Percentiles rank a stretch among this genome's conserved stretches.
phyloP scores from a whole-genome alignment of 2,329 filamentous ascomycete genomes.

The Pseudocercospora vitis region DNA sequence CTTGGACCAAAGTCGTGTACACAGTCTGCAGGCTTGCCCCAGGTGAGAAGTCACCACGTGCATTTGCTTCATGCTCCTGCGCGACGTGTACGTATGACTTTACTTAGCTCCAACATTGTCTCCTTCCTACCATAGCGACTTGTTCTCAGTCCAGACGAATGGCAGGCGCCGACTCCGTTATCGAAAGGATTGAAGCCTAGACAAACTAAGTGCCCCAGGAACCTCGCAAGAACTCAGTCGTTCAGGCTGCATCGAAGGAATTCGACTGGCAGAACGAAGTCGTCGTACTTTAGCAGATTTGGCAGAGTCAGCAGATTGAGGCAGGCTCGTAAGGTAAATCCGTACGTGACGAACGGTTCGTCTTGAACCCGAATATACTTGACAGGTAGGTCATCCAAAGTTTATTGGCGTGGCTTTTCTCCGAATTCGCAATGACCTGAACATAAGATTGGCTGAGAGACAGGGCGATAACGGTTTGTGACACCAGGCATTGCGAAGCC shows the following conservation, averaged over 20 bases:
- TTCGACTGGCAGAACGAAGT: neutral
- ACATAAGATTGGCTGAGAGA: slow-evolving; percentile 8
- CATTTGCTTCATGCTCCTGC: neutral
- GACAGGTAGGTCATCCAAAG: slow-evolving; percentile 16
- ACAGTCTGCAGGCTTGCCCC: neutral
- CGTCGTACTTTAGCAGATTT: no score
- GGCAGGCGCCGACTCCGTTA: no score
- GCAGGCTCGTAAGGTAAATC: neutral
- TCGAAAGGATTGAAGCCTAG: no score
- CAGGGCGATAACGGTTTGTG: neutral
- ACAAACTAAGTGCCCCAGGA: no score
- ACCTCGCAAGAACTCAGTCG: no score
- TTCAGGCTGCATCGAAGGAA: no score
- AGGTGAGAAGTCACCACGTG: no score
- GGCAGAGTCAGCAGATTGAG: neutral
- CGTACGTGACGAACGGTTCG: slow-evolving; percentile 11
- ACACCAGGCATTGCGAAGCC: neutral
- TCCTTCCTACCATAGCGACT: no score
- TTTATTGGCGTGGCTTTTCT: slow-evolving; percentile 12
- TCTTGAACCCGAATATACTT: slow-evolving; percentile 1
- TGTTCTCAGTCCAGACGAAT: no score
- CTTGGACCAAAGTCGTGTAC: neutral
- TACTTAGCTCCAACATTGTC: no score
- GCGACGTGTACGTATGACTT: no score
- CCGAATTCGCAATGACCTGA: slow-evolving; percentile 2